Conservation (phyloP, 352 stramenopile genomes). For the Phytophthora megakarya region DNA sequence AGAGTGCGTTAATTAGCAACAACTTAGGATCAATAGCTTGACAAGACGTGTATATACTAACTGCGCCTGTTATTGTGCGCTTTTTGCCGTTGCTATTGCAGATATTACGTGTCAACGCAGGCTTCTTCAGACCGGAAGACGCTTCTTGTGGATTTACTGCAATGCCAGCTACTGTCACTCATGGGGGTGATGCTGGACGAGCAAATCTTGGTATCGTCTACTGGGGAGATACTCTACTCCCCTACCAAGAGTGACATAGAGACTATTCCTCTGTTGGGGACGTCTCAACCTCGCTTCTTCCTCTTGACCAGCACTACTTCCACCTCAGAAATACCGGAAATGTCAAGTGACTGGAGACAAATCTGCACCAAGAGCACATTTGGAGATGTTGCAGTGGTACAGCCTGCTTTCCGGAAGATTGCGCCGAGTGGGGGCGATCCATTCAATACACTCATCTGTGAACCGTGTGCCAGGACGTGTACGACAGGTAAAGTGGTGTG, state of each 20-base stretch:
- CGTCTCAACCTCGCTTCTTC: slow-evolving; percentile 42
- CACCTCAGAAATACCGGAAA: slow-evolving; percentile 1
- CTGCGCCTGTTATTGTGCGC: background rate
- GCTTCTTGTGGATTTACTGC: slow-evolving; percentile 61
- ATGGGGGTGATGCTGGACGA: slow-evolving; percentile 58
- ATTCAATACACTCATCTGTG: slow-evolving; percentile 50
- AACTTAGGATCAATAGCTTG: background rate
- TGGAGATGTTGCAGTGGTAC: slow-evolving; percentile 50
- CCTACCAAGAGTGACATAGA: slow-evolving; percentile 21
- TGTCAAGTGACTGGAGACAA: slow-evolving; percentile 55
- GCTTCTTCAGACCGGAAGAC: slow-evolving; percentile 22
- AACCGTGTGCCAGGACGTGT: slow-evolving; percentile 66
- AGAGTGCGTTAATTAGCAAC: slow-evolving; percentile 50
- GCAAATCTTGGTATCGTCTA: slow-evolving; percentile 58
- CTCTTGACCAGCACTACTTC: slow-evolving; percentile 34
- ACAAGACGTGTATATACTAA: slow-evolving; percentile 9
- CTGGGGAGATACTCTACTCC: slow-evolving; percentile 43
- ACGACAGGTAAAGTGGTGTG: slow-evolving; percentile 49
- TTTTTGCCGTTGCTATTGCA: slow-evolving; percentile 13
- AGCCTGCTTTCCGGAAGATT: slow-evolving; percentile 52
- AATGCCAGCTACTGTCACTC: slow-evolving; percentile 77
- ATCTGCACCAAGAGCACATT: slow-evolving; percentile 72
- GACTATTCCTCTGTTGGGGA: slow-evolving; percentile 21
- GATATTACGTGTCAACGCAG: slow-evolving; percentile 47
- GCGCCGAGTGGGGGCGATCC: background rate